Conservation (phyloP, 352 stramenopile species). For the Globisporangium orthogonon region DNA sequence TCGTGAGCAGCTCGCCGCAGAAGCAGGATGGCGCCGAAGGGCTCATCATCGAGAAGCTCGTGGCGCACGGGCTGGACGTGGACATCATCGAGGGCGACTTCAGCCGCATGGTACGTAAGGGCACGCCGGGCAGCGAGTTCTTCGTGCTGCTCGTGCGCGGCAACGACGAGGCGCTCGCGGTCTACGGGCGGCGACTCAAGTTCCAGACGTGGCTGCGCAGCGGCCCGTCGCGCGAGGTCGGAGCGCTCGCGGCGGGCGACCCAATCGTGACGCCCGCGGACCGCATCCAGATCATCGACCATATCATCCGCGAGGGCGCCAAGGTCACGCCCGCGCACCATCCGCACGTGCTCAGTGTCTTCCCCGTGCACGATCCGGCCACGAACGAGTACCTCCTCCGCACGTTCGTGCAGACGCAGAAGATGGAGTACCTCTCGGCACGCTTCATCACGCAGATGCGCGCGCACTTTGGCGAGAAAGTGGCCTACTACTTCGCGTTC, state of each 20-base stretch:
- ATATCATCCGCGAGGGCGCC: slow-evolving; percentile 69
- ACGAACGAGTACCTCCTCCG: slow-evolving; percentile 70
- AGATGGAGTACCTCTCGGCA: slow-evolving; percentile 57
- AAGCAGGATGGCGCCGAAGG: slow-evolving; percentile 32
- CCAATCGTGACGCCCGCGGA: slow-evolving; percentile 65
- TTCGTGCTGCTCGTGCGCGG: slow-evolving; percentile 69
- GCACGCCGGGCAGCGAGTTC: slow-evolving; percentile 41
- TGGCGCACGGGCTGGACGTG: slow-evolving; percentile 58
- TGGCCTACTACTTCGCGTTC: slow-evolving; percentile 84
- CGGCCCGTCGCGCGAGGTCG: slow-evolving; percentile 66
- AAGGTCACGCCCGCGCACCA: slow-evolving; percentile 46
- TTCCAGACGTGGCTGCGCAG: slow-evolving; percentile 74
- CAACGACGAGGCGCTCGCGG: slow-evolving; percentile 50
- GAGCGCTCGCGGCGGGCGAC: slow-evolving; percentile 46
- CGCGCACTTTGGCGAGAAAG: slow-evolving; percentile 79
- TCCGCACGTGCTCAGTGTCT: slow-evolving; percentile 58
- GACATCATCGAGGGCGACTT: slow-evolving; percentile 73
- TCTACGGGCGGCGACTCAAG: slow-evolving; percentile 54
- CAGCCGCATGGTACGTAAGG: slow-evolving; percentile 23
- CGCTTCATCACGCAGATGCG: slow-evolving; percentile 55
- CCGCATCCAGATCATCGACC: slow-evolving; percentile 77
- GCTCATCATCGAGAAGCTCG: slow-evolving; percentile 50
- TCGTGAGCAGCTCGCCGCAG: slow-evolving; percentile 12
- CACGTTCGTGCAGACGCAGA: slow-evolving; percentile 62
- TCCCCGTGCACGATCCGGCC: slow-evolving; percentile 67